A percentile compares a stretch with the other conserved stretches of the same genome.
These are phyloP conservation scores for Oryza coarctata DNA, from an alignment of 176 grass and related monocot species.

Conservation along the genomic window DNA sequence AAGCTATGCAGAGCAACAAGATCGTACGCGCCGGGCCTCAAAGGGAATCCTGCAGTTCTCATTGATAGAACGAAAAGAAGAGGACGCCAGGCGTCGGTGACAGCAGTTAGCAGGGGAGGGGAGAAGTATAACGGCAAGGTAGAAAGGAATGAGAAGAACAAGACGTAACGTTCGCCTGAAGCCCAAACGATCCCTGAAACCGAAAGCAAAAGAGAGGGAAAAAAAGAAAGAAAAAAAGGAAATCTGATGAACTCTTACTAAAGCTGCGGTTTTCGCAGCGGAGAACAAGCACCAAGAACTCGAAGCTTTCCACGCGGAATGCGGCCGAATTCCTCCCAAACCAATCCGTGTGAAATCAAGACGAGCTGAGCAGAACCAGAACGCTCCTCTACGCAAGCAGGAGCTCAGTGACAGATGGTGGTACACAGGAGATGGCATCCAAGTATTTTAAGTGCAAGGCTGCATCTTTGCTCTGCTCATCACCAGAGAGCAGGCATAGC, in stretches of 20 bases:
- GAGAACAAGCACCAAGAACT: conserved; percentile 30
- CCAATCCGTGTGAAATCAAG: conserved; percentile 14
- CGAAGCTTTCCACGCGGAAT: conserved; percentile 38
- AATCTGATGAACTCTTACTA: conserved; percentile 4
- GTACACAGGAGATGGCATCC: no score
- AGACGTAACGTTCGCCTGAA: background rate
- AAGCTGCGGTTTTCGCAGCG: conserved; percentile 19
- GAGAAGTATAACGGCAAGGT: conserved; percentile 1
- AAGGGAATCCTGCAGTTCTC: conserved; percentile 28
- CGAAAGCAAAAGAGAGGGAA: conserved; percentile 26
- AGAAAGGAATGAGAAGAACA: conserved; percentile 19
- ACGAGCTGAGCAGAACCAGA: background rate
- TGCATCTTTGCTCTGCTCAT: conserved; percentile 7
- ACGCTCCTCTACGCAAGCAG: conserved; percentile 1
- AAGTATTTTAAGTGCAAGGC: conserved; percentile 44
- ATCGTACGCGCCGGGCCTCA: background rate
- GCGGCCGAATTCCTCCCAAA: background rate
- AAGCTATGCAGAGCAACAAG: conserved; percentile 1
- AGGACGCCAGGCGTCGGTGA: background rate
- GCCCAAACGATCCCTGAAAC: conserved; percentile 9
- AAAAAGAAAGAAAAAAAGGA: background rate
- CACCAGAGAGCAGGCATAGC: background rate
- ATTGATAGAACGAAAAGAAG: background rate
- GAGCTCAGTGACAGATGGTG: conserved; percentile 3
- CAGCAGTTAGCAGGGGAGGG: background rate